phyloP scores from a whole-genome alignment of 1,284 basidiomycete species.

The Melampsora abietis-canadensis region DNA sequence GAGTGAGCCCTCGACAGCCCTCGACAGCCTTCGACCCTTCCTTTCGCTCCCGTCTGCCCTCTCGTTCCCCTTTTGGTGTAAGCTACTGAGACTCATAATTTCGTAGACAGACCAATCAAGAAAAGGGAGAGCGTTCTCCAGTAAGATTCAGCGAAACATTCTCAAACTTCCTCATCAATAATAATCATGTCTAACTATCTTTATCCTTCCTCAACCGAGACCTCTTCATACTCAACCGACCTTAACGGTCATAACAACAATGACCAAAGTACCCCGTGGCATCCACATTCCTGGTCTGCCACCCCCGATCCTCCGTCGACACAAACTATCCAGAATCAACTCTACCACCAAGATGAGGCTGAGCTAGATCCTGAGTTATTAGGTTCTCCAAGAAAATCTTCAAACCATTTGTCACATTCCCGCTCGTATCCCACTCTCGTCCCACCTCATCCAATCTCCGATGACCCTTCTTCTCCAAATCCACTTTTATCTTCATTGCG shows the following conservation, averaged over 20 bases:
- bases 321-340: background rate
- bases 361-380: background rate
- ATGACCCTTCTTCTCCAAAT: background rate
- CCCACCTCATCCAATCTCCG: background rate
- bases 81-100: too few species aligned
- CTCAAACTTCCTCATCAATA: background rate
- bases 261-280: background rate
- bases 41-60: too few species aligned
- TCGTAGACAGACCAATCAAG: too few species aligned
- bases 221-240: background rate
- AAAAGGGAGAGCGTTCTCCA: too few species aligned
- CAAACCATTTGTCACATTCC: slow-evolving; percentile 35
- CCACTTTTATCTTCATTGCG: background rate
- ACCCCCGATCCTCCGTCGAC: background rate
- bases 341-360: slow-evolving; percentile 5
- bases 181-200: slow-evolving; percentile 9
- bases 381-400: background rate
- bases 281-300: background rate
- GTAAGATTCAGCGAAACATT: too few species aligned
- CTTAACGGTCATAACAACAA: background rate
- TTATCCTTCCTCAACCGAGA: background rate
- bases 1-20: too few species aligned
- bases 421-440: slow-evolving; percentile 35
- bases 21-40: too few species aligned
- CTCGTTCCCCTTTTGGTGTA: too few species aligned